A percentile compares a stretch with the other conserved stretches of the same genome.
These are phyloP conservation scores for Diaporthe helianthi DNA, from an alignment of 2,329 filamentous ascomycete genomes.

Conservation along the genomic window DNA sequence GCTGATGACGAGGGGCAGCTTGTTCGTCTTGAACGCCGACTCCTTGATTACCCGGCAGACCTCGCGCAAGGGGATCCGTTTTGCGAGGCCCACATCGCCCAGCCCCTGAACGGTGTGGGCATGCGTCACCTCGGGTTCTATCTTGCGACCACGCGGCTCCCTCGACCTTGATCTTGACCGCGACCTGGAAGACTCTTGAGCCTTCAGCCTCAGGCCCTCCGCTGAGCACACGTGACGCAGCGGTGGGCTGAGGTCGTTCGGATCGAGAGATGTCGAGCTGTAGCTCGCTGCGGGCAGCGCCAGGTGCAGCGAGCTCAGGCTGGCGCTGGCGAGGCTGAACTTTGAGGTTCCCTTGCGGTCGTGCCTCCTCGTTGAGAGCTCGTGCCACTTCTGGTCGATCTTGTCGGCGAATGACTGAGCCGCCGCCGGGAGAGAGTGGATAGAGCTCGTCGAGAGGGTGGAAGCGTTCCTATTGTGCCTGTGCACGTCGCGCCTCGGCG, in stretches of 20 bases:
- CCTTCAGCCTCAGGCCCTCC: constrained; percentile 28
- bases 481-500: constrained; percentile 39
- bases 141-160: constrained; percentile 43
- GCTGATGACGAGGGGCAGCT: constrained; percentile 87
- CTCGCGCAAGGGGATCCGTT: constrained; percentile 83
- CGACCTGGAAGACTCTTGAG: constrained; percentile 16
- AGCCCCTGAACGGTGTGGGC: constrained; percentile 45
- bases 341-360: constrained; percentile 48
- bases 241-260: constrained; percentile 19
- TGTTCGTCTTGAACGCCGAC: constrained; percentile 76
- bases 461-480: constrained; percentile 57
- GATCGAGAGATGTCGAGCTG: constrained; percentile 35
- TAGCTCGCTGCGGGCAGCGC: constrained; percentile 35
- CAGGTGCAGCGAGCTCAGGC: constrained; percentile 43
- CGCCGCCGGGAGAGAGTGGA: constrained; percentile 49
- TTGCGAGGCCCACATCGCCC: constrained; percentile 76
- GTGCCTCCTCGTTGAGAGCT: constrained; percentile 36
- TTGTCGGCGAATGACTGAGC: constrained; percentile 50
- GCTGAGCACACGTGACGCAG: constrained; percentile 28
- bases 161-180: constrained; percentile 34
- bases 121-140: constrained; percentile 83
- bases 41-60: constrained; percentile 84
- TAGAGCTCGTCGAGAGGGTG: constrained; percentile 45
- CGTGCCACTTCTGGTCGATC: constrained; percentile 44
- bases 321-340: constrained; percentile 50